Conservation (phyloP, 495 filamentous ascomycete genomes). For the Hyaloscypha variabilis region DNA sequence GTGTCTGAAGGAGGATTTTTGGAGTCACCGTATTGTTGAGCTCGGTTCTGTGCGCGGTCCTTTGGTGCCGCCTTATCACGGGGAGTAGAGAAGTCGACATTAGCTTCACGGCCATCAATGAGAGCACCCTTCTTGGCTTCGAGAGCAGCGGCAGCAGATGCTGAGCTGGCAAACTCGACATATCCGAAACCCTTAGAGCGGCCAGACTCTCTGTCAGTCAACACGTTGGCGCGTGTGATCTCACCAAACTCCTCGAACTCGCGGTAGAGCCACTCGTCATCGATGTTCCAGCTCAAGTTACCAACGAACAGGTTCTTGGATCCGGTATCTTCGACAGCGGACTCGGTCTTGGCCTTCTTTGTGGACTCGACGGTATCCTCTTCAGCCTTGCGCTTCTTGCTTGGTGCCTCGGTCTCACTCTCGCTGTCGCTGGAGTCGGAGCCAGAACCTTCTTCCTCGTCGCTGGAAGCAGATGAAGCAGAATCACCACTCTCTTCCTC, state of each 20-base stretch:
- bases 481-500: constrained; percentile 40
- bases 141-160: constrained; percentile 74
- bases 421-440: constrained; percentile 49
- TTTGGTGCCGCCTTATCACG: constrained; percentile 56
- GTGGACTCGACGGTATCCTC: constrained; percentile 54
- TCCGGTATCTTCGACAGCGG: constrained; percentile 53
- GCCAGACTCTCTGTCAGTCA: constrained; percentile 79
- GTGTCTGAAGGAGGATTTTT: constrained; percentile 79
- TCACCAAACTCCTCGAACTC: constrained; percentile 88
- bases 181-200: constrained; percentile 97
- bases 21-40: constrained; percentile 74
- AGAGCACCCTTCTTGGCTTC: constrained; percentile 77
- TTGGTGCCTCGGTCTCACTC: constrained; percentile 52
- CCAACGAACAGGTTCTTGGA: constrained; percentile 85
- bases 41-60: constrained; percentile 68
- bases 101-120: constrained; percentile 83
- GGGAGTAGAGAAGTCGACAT: constrained; percentile 85
- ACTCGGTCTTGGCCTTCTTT: constrained; percentile 86
- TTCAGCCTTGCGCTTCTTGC: constrained; percentile 93
- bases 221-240: constrained; percentile 73
- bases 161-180: constrained; percentile 79
- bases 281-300: constrained; percentile 92
- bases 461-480: constrained; percentile 28
- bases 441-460: constrained; percentile 32
- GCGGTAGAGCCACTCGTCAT: constrained; percentile 85